Base-by-base conservation (phyloP, 1,139 yeast species). In the Saccharomyces pastorianus region DNA sequence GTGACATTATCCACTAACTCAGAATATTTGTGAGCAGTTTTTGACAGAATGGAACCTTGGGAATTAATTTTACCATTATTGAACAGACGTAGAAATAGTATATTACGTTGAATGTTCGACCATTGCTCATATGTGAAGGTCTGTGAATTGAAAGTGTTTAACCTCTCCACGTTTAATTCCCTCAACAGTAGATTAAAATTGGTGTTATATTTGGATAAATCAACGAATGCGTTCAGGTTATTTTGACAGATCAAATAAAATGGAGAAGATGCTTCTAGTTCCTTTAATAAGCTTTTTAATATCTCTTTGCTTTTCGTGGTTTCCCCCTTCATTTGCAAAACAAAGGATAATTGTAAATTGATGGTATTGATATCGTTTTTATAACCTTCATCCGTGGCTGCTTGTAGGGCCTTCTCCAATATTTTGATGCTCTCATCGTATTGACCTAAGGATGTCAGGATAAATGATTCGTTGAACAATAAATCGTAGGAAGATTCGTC, bases 391-490 rank as follows among this genome's bases (percentile, higher is more conserved):
- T 56, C 56, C n/a, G 49, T 55, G 4, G 69, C 70, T 51, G 66
- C 46, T 17, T 71, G 64, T 51, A 77, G 71, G 0, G 96, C 88
- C 54, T 72, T 70, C 31, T 78, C 70, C 53, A 89, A 74, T 41
- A 77, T 63, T 7, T 69, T 66, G 38, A 83, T 68, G 0, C 91
- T 81, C 26, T 66, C 62, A 0, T 64, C 61, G 48, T 71, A 73
- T 42, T 79, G 70, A 4, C 78, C 77, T 51, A 54, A 52, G 7
- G 64, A 57, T 7, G 62, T 51, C 9, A 61, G 74, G 67, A 56
- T 80, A 76, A 63, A 84, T 0, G 96, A 85, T 42, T 81, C 80
- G 70, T 93, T 93, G 73, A 88, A 89, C 27, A 77, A 61, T 48
- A 76, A 73, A 62, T 84, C 89, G 60, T 82, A 82, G 0, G 83